Conservation (phyloP, 345 rosid genomes). For the Erysimum cheiranthoides region DNA sequence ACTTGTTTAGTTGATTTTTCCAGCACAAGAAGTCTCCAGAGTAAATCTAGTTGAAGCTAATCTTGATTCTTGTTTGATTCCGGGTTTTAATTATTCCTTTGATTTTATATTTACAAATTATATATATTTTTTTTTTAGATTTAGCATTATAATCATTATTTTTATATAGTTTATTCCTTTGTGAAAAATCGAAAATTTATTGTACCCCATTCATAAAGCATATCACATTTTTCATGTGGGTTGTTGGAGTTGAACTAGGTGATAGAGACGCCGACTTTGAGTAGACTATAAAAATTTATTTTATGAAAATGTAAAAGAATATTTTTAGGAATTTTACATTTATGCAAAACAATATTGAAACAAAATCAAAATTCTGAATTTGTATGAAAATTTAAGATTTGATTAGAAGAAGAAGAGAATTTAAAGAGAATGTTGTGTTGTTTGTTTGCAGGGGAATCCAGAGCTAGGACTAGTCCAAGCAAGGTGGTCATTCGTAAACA, state of each 20-base stretch:
- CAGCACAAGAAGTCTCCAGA: not conserved
- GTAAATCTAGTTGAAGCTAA: slow-evolving; percentile 16
- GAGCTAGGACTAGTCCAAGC: slow-evolving; percentile 86
- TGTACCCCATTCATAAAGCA: not conserved
- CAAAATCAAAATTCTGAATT: not conserved
- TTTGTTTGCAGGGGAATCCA: slow-evolving; percentile 69
- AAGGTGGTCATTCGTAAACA: slow-evolving; percentile 91
- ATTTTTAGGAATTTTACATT: not conserved
- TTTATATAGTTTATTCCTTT: too few relatives aligned
- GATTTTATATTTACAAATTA: not conserved
- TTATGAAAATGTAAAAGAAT: not conserved
- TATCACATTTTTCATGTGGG: slow-evolving; percentile 8
- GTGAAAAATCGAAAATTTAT: too few relatives aligned
- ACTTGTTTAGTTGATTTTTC: not conserved
- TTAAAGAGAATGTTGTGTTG: not conserved
- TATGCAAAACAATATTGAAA: not conserved
- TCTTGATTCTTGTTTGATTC: not conserved
- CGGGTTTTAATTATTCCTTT: not conserved
- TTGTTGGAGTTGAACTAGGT: not conserved
- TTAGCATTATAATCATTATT: not conserved
- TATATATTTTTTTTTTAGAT: too few relatives aligned
- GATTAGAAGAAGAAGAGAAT: slow-evolving; percentile 5
- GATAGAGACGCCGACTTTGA: not conserved
- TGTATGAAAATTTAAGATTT: not conserved
- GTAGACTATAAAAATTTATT: not conserved